Evolutionary conservation across 2,329 filamentous ascomycete species (phyloP).

Genomic region (Gremmenia infestans): DNA sequence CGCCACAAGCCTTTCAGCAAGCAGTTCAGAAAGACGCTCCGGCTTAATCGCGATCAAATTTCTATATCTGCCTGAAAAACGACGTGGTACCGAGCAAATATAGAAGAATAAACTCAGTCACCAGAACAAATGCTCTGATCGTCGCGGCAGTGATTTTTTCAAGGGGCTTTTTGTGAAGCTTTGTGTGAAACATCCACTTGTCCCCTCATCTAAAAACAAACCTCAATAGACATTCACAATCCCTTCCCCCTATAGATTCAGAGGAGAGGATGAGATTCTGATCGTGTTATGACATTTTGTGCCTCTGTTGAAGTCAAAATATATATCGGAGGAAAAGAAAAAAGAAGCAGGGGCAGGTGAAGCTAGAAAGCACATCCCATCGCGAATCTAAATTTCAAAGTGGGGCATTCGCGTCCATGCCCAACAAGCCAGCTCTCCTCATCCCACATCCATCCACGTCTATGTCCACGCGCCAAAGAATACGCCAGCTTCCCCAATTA

Average conservation of each 20-base stretch:
- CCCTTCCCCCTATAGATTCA: neutral
- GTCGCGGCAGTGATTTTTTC: conserved; percentile 28
- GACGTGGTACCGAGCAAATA: conserved; percentile 81
- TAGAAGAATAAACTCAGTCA: conserved; percentile 56
- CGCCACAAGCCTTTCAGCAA: conserved; percentile 72
- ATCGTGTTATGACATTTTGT: conserved; percentile 1
- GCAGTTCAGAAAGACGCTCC: conserved; percentile 87
- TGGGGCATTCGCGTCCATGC: conserved; percentile 2
- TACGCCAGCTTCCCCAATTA: neutral
- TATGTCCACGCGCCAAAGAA: neutral
- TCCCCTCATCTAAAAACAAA: conserved; percentile 1
- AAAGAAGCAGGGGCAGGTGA: too few species aligned
- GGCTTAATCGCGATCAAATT: conserved; percentile 91
- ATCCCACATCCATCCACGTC: neutral
- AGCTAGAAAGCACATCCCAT: too few species aligned
- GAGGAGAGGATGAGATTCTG: conserved; percentile 7
- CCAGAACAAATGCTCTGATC: conserved; percentile 37
- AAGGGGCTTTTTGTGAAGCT: conserved; percentile 1
- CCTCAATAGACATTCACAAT: neutral
- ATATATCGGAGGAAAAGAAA: too few species aligned
- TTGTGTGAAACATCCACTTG: conserved; percentile 4
- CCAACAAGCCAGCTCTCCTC: conserved; percentile 9
- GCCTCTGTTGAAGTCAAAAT: neutral
- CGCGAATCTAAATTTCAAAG: neutral
- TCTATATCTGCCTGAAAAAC: conserved; percentile 66